These are phyloP conservation scores for Ochromonas danica DNA, from an alignment of 108 stramenopile genomes.

Conservation along the genomic window DNA sequence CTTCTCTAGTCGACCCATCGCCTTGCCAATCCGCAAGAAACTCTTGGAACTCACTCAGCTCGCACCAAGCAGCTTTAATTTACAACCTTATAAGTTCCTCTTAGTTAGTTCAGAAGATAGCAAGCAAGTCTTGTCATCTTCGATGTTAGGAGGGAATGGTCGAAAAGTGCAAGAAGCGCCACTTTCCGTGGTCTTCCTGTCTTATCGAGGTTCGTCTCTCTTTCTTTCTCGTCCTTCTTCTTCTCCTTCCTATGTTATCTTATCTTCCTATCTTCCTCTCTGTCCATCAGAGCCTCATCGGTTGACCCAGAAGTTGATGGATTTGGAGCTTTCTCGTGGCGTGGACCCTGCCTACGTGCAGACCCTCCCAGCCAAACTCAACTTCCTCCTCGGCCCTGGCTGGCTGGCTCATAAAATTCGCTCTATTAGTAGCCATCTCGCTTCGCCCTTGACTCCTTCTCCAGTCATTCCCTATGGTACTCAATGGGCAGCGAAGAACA, in stretches of 20 bases:
- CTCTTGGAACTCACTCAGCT: neutral
- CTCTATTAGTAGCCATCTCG: neutral
- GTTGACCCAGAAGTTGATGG: neutral
- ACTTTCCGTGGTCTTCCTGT: neutral
- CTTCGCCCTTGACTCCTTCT: neutral
- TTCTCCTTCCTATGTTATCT: too few species aligned
- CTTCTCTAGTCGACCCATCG: too few species aligned
- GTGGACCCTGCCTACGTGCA: neutral
- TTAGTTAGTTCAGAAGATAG: neutral
- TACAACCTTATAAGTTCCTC: conserved; percentile 4
- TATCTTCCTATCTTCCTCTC: too few species aligned
- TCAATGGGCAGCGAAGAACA: conserved; percentile 3
- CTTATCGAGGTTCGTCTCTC: neutral
- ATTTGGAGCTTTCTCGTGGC: neutral
- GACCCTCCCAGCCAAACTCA: neutral
- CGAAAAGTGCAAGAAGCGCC: neutral
- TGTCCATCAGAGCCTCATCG: too few species aligned
- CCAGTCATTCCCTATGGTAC: neutral
- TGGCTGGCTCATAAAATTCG: neutral
- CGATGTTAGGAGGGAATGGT: neutral
- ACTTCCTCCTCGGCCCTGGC: neutral
- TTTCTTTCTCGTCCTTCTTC: too few species aligned
- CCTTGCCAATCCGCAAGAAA: too few species aligned
- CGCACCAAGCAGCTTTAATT: conserved; percentile 7
- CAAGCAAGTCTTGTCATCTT: neutral